Evolutionary conservation across 2,329 filamentous ascomycete genomes (phyloP).

Genomic region (Cladobotryum protrusum): DNA sequence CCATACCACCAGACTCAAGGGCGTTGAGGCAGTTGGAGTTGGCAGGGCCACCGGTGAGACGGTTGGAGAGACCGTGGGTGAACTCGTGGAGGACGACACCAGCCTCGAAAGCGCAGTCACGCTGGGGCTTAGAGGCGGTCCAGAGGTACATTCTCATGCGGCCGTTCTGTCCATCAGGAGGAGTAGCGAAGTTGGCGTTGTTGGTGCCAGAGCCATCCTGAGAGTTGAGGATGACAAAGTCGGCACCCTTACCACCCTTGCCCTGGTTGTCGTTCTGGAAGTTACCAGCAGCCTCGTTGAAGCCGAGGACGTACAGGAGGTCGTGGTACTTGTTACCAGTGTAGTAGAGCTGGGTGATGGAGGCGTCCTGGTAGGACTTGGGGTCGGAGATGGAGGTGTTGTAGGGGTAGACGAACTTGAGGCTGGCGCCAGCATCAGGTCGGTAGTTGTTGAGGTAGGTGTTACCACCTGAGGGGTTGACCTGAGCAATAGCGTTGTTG

Average conservation of each 20-base stretch:
- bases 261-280: constrained; percentile 53
- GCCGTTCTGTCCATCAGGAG: constrained; percentile 42
- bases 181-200: constrained; percentile 54
- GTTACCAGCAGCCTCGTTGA: constrained; percentile 53
- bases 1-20: constrained; percentile 50
- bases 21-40: constrained; percentile 44
- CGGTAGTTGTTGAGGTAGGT: constrained; percentile 36
- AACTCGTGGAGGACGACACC: constrained; percentile 57
- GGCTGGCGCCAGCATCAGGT: constrained; percentile 31
- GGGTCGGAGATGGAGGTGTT: constrained; percentile 28
- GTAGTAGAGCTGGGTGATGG: constrained; percentile 55
- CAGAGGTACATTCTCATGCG: constrained; percentile 57
- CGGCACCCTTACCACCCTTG: constrained; percentile 43
- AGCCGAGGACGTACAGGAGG: constrained; percentile 50
- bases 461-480: constrained; percentile 35
- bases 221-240: constrained; percentile 49
- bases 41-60: constrained; percentile 51
- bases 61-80: constrained; percentile 50
- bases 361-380: constrained; percentile 44
- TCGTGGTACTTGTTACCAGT: constrained; percentile 55
- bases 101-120: constrained; percentile 53
- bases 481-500: constrained; percentile 53
- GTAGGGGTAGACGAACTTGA: constrained; percentile 44
- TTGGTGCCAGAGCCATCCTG: constrained; percentile 50
- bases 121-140: constrained; percentile 38